A percentile compares a stretch with the other conserved stretches of the same genome.
Evolutionary conservation across 768 basidiomycete genomes (phyloP).

Genomic region (Hypholoma fasciculare): DNA sequence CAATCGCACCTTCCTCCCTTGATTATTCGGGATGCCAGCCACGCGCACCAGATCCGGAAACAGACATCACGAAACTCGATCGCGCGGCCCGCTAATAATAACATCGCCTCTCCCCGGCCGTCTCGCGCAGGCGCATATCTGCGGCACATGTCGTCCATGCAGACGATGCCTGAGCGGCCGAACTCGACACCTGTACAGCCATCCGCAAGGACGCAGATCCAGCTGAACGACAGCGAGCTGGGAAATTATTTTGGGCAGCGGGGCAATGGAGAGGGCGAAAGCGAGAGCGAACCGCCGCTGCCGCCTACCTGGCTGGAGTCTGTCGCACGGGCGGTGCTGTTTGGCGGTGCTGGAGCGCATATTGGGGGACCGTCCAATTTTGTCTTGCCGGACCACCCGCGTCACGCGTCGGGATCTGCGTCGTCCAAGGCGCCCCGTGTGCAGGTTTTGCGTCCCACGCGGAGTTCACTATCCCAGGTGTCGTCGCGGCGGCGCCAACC

Average conservation of each 20-base stretch:
- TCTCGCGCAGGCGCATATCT: constrained; percentile 68
- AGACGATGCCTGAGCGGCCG: constrained; percentile 39
- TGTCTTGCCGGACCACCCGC: background rate
- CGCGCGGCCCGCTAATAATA: constrained; percentile 24
- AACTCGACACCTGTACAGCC: constrained; percentile 26
- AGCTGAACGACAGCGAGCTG: constrained; percentile 30
- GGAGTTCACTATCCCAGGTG: constrained; percentile 43
- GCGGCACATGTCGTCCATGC: constrained; percentile 69
- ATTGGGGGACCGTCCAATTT: constrained; percentile 40
- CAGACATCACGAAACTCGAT: constrained; percentile 23
- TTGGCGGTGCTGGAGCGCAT: constrained; percentile 47
- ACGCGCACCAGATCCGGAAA: constrained; percentile 12
- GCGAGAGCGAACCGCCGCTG: constrained; percentile 39
- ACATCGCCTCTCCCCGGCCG: constrained; percentile 33
- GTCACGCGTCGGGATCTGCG: constrained; percentile 6
- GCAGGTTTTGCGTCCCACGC: constrained; percentile 30
- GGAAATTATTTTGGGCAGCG: constrained; percentile 9
- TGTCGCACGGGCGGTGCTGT: constrained; percentile 66
- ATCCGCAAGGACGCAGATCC: constrained; percentile 15
- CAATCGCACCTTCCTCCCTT: constrained; percentile 9
- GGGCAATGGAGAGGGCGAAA: constrained; percentile 30
- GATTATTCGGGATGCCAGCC: constrained; percentile 11
- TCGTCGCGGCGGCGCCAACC: constrained; percentile 14
- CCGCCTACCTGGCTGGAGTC: constrained; percentile 72
- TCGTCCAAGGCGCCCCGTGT: constrained; percentile 14